Conservation (phyloP, 306 rosid genomes). For the Prunus armeniaca region DNA sequence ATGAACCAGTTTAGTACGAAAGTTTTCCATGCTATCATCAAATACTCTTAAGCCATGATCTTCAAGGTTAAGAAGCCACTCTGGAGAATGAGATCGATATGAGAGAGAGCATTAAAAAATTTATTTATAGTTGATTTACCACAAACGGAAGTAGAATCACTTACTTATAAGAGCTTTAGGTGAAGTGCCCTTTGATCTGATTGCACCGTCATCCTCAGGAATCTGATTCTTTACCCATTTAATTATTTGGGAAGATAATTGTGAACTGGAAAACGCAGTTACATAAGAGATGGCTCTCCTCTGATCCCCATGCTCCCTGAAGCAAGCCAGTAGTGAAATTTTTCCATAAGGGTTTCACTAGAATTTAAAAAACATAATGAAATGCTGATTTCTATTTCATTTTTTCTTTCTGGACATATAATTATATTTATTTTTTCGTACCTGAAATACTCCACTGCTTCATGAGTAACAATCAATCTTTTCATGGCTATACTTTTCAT, state of each 20-base stretch:
- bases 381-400: neutral
- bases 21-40: slow-evolving; percentile 41
- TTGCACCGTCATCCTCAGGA: slow-evolving; percentile 38
- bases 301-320: slow-evolving; percentile 68
- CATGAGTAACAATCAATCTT: slow-evolving; percentile 60
- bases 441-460: slow-evolving; percentile 64
- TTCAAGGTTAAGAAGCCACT: slow-evolving; percentile 68
- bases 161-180: slow-evolving; percentile 59
- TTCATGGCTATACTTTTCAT: slow-evolving; percentile 41
- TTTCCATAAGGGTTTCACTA: slow-evolving; percentile 1
- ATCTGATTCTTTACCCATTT: slow-evolving; percentile 44
- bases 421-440: slow-evolving; percentile 4
- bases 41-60: slow-evolving; percentile 57
- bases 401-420: neutral
- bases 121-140: neutral
- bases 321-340: slow-evolving; percentile 22
- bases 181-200: slow-evolving; percentile 40
- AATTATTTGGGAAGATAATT: slow-evolving; percentile 43
- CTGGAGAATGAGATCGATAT: slow-evolving; percentile 35
- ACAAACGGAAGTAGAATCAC: slow-evolving; percentile 6
- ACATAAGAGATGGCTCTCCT: slow-evolving; percentile 53
- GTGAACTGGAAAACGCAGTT: slow-evolving; percentile 60
- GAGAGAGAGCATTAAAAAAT: neutral
- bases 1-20: slow-evolving; percentile 32
- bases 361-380: slow-evolving; percentile 5